Evolutionary conservation across 106 monocot species (phyloP).

Genomic region (Platanthera guangdongensis): DNA sequence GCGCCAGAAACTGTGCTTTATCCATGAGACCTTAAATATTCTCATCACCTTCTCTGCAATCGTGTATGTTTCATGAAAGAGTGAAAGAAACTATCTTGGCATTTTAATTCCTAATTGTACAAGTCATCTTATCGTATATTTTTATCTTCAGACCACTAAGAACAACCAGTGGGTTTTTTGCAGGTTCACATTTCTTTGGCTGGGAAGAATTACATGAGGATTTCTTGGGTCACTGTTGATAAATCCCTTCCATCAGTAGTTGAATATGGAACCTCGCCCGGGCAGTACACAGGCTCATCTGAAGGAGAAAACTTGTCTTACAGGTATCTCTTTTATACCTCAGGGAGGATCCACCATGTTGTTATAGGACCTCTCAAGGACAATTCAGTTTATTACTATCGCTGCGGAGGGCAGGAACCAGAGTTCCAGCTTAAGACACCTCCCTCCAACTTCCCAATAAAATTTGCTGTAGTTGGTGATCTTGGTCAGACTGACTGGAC

Average conservation of each 20-base stretch:
- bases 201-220: slow-evolving; percentile 78
- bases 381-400: slow-evolving; percentile 65
- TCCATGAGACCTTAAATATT: neutral
- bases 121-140: neutral
- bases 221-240: slow-evolving; percentile 67
- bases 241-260: slow-evolving; percentile 57
- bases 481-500: slow-evolving; percentile 95
- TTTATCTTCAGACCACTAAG: neutral
- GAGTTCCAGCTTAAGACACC: slow-evolving; percentile 89
- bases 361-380: slow-evolving; percentile 85
- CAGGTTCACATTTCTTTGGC: slow-evolving; percentile 97
- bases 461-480: slow-evolving; percentile 81
- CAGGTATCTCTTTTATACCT: slow-evolving; percentile 61
- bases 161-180: slow-evolving; percentile 2
- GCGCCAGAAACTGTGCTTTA: too few species aligned
- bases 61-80: neutral
- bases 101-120: neutral
- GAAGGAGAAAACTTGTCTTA: slow-evolving; percentile 74
- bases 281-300: slow-evolving; percentile 46
- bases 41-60: neutral
- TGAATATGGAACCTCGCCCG: slow-evolving; percentile 64
- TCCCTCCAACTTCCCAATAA: slow-evolving; percentile 66
- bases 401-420: slow-evolving; percentile 54
- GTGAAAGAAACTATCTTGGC: neutral
- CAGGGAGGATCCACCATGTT: slow-evolving; percentile 80